Percentiles rank a stretch among this genome's conserved stretches.
These are phyloP conservation scores for Phaeosphaeria sp. DNA, from an alignment of 2,329 filamentous ascomycete species.

Conservation along the genomic window DNA sequence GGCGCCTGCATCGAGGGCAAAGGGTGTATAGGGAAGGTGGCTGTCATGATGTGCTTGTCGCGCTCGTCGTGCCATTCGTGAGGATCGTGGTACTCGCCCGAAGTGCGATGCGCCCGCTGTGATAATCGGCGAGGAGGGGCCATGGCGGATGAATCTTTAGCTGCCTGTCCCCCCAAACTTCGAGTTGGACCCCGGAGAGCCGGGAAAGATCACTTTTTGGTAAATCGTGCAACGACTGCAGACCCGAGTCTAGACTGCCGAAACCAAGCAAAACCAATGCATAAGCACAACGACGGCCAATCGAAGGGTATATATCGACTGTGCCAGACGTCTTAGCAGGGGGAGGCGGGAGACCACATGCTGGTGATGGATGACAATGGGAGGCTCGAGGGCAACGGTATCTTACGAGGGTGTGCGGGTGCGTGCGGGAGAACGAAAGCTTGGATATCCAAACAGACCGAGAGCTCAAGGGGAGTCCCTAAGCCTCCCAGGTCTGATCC, in stretches of 20 bases:
- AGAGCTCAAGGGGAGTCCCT: constrained; percentile 9
- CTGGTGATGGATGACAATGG: constrained; percentile 12
- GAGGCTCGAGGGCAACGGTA: not conserved
- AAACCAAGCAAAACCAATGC: constrained; percentile 29
- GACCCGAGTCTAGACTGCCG: constrained; percentile 26
- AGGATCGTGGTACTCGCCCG: constrained; percentile 26
- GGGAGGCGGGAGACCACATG: constrained; percentile 26
- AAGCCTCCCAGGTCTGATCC: constrained; percentile 12
- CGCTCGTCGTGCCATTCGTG: constrained; percentile 43
- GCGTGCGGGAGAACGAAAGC: constrained; percentile 18
- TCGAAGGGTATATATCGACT: not conserved
- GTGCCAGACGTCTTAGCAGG: constrained; percentile 25
- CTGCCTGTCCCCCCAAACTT: constrained; percentile 9
- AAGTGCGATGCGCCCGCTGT: constrained; percentile 26
- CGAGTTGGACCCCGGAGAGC: constrained; percentile 16
- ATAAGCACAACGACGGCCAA: constrained; percentile 30
- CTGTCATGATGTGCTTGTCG: constrained; percentile 43
- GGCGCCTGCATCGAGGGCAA: constrained; percentile 78
- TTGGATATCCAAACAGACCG: constrained; percentile 14
- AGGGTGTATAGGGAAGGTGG: constrained; percentile 66
- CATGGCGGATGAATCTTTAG: constrained; percentile 23
- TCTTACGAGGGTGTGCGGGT: constrained; percentile 6
- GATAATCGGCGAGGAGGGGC: constrained; percentile 30
- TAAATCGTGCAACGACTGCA: constrained; percentile 31
- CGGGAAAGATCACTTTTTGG: constrained; percentile 25